phyloP scores from a whole-genome alignment of 2,329 filamentous ascomycete genomes.

The Xylaria digitata region DNA sequence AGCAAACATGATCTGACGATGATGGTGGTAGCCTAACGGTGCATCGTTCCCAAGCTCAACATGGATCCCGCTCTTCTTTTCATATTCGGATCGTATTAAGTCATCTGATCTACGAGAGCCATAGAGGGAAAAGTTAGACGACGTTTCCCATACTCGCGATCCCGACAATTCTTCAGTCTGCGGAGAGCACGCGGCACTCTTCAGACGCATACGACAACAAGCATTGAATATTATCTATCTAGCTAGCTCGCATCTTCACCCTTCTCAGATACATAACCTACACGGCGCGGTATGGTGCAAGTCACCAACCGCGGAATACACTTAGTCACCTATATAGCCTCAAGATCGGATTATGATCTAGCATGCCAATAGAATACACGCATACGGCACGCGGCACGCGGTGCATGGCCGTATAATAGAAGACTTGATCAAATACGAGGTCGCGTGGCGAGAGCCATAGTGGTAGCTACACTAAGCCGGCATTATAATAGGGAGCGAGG shows the following conservation, averaged over 20 bases:
- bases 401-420: not conserved
- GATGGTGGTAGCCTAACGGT: constrained; percentile 10
- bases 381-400: not conserved
- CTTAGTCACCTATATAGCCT: not conserved
- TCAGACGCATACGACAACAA: not conserved
- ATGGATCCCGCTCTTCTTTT: constrained; percentile 1
- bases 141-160: not conserved
- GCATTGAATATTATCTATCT: not conserved
- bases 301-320: not conserved
- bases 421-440: constrained; percentile 9
- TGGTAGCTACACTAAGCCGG: not conserved
- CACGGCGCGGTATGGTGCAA: not conserved
- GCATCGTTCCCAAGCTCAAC: not conserved
- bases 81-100: constrained; percentile 7
- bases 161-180: not conserved
- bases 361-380: not conserved
- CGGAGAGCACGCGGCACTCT: not conserved
- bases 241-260: no score
- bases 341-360: not conserved
- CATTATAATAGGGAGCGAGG: not conserved
- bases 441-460: constrained; percentile 11
- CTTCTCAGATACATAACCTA: not conserved
- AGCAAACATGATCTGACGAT: constrained; percentile 6
- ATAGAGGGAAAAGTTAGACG: not conserved
- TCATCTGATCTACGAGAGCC: constrained; percentile 15